phyloP scores from a whole-genome alignment of 1,284 basidiomycete species.

The Tilletia indica region DNA sequence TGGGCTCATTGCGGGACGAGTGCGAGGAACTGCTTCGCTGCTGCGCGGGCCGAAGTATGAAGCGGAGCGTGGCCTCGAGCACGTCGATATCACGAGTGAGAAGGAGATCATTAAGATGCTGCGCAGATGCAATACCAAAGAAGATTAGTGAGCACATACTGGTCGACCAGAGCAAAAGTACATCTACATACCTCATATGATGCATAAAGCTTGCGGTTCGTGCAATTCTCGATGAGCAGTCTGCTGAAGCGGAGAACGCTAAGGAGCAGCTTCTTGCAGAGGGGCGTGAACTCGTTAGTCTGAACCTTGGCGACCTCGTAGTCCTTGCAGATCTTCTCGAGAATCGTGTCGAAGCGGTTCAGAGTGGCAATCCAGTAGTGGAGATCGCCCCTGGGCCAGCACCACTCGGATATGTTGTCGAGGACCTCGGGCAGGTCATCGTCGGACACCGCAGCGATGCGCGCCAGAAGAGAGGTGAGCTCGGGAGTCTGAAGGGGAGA shows the following conservation, averaged over 20 bases:
- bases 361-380: slow-evolving; percentile 94
- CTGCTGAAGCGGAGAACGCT: slow-evolving; percentile 84
- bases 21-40: slow-evolving; percentile 69
- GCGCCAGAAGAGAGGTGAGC: slow-evolving; percentile 38
- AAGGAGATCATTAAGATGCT: slow-evolving; percentile 86
- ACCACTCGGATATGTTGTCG: slow-evolving; percentile 64
- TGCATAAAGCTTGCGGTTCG: slow-evolving; percentile 91
- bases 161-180: background rate
- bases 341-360: slow-evolving; percentile 87
- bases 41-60: slow-evolving; percentile 86
- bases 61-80: slow-evolving; percentile 76
- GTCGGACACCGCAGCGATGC: slow-evolving; percentile 40
- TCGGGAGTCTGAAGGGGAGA: slow-evolving; percentile 34
- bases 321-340: slow-evolving; percentile 77
- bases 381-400: slow-evolving; percentile 93
- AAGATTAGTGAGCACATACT: background rate
- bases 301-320: slow-evolving; percentile 64
- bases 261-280: slow-evolving; percentile 73
- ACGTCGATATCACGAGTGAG: slow-evolving; percentile 86
- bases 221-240: slow-evolving; percentile 92
- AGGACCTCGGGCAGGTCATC: slow-evolving; percentile 47
- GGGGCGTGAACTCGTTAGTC: slow-evolving; percentile 72
- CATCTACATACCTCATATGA: slow-evolving; percentile 82
- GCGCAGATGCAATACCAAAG: slow-evolving; percentile 22
- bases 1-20: slow-evolving; percentile 36